phyloP scores from a whole-genome alignment of 257 asterid species.

The Solanum virginianum region DNA sequence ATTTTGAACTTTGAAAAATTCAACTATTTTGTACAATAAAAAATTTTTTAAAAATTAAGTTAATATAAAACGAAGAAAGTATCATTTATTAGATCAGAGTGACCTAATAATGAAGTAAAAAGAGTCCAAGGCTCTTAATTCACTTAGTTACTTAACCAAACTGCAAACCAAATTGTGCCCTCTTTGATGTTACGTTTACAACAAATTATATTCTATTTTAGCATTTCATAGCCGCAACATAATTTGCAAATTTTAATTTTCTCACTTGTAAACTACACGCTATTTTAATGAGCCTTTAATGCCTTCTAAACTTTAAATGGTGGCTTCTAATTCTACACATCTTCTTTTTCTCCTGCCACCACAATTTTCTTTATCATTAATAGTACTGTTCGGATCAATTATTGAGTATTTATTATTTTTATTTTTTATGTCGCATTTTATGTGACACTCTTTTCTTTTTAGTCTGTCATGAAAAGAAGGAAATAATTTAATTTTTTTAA shows the following conservation, averaged over 20 bases:
- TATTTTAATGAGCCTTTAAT: not conserved
- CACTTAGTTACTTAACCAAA: not conserved
- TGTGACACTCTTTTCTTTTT: too few species aligned
- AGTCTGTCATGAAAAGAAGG: too few species aligned
- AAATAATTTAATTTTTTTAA: too few species aligned
- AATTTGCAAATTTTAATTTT: not conserved
- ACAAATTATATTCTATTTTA: not conserved
- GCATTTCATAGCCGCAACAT: not conserved
- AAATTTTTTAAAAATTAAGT: too few species aligned
- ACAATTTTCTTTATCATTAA: not conserved
- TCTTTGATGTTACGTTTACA: not conserved
- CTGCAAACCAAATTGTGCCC: not conserved
- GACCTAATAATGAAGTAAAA: not conserved
- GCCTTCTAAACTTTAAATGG: not conserved
- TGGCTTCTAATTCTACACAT: not conserved
- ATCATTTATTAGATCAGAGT: too few species aligned
- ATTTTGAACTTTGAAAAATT: too few species aligned
- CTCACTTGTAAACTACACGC: not conserved
- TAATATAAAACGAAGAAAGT: too few species aligned
- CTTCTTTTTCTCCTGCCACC: not conserved
- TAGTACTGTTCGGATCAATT: accelerated
- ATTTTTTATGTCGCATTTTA: too few species aligned
- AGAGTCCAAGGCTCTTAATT: not conserved
- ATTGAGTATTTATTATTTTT: not conserved
- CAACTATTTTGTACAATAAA: too few species aligned